A percentile compares a stretch with the other conserved stretches of the same genome.
Conservation (phyloP, 805 yeast species). For the Lachancea waltii region DNA sequence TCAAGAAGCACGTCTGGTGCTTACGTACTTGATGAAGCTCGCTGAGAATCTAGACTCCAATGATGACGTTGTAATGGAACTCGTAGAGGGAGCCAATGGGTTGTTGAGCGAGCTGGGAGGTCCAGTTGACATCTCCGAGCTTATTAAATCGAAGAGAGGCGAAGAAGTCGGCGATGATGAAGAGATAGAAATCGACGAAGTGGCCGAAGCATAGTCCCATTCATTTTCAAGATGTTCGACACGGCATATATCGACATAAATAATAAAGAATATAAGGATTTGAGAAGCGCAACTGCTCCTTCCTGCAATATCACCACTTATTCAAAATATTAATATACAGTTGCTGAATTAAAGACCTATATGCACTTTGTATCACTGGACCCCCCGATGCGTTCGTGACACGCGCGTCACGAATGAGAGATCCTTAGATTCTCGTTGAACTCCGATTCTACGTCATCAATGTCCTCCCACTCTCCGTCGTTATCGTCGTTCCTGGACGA, state of each 20-base stretch:
- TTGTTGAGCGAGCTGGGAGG: conserved; percentile 58
- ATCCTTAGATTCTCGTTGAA: conserved; percentile 20
- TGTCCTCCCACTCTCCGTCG: conserved; percentile 33
- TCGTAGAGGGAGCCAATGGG: conserved; percentile 45
- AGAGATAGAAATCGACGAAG: conserved; percentile 28
- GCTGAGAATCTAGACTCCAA: conserved; percentile 36
- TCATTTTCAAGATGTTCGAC: too few species aligned
- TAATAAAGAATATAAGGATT: background rate
- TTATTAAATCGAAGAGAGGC: conserved; percentile 29
- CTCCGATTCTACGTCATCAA: conserved; percentile 36
- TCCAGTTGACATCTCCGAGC: conserved; percentile 35
- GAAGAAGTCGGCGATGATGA: conserved; percentile 37
- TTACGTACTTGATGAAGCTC: conserved; percentile 37
- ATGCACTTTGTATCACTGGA: conserved; percentile 5
- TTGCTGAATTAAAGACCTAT: conserved; percentile 5
- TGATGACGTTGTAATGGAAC: conserved; percentile 52
- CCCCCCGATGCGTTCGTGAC: background rate
- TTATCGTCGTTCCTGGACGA: conserved; percentile 22
- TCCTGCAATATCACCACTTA: too few species aligned
- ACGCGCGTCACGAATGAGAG: conserved; percentile 18
- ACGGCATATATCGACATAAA: too few species aligned
- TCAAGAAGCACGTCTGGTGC: conserved; percentile 35
- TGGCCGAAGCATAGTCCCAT: conserved; percentile 1
- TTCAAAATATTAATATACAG: conserved; percentile 8
- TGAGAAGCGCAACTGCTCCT: conserved; percentile 1